A percentile compares a stretch with the other conserved stretches of the same genome.
These are phyloP conservation scores for Astrocystis sublimbata DNA, from an alignment of 495 filamentous ascomycete genomes.

Conservation along the genomic window DNA sequence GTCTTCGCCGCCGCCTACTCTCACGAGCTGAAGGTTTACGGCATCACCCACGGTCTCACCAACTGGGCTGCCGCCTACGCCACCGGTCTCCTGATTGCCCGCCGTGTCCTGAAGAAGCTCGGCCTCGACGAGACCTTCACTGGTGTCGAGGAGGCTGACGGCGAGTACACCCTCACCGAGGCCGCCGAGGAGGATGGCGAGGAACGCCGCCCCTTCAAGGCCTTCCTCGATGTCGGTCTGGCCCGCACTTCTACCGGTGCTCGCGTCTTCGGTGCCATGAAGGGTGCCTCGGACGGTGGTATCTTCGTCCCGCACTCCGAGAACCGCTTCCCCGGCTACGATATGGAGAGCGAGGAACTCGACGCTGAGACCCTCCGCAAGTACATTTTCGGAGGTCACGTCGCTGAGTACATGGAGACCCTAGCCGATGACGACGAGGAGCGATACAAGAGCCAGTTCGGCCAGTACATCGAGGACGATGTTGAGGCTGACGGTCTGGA, in stretches of 20 bases:
- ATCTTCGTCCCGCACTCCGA: slow-evolving; percentile 97
- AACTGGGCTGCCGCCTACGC: slow-evolving; percentile 99
- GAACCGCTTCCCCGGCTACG: slow-evolving; percentile 98
- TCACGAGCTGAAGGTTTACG: slow-evolving; percentile 96
- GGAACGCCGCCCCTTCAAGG: slow-evolving; percentile 95
- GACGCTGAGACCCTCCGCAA: slow-evolving; percentile 95
- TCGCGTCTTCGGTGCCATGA: slow-evolving; percentile 99
- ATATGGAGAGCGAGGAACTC: slow-evolving; percentile 94
- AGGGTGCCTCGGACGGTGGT: slow-evolving; percentile 98
- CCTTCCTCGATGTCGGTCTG: slow-evolving; percentile 96
- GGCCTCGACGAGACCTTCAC: slow-evolving; percentile 85
- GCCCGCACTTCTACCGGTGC: slow-evolving; percentile 95
- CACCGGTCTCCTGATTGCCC: slow-evolving; percentile 93
- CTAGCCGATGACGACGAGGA: slow-evolving; percentile 99
- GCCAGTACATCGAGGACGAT: slow-evolving; percentile 94
- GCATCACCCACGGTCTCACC: slow-evolving; percentile 96
- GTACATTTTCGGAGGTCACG: slow-evolving; percentile 98
- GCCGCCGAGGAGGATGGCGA: slow-evolving; percentile 81
- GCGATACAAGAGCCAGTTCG: slow-evolving; percentile 97
- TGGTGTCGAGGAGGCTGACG: slow-evolving; percentile 92
- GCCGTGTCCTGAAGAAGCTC: slow-evolving; percentile 95
- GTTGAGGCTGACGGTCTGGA: slow-evolving; percentile 95
- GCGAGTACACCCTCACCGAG: slow-evolving; percentile 93
- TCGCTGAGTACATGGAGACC: slow-evolving; percentile 99
- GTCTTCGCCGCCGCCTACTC: slow-evolving; percentile 89